A percentile compares a stretch with the other conserved stretches of the same genome.
phyloP scores from a whole-genome alignment of 441 rosid species.

The Cnidoscolus chayamansa region DNA sequence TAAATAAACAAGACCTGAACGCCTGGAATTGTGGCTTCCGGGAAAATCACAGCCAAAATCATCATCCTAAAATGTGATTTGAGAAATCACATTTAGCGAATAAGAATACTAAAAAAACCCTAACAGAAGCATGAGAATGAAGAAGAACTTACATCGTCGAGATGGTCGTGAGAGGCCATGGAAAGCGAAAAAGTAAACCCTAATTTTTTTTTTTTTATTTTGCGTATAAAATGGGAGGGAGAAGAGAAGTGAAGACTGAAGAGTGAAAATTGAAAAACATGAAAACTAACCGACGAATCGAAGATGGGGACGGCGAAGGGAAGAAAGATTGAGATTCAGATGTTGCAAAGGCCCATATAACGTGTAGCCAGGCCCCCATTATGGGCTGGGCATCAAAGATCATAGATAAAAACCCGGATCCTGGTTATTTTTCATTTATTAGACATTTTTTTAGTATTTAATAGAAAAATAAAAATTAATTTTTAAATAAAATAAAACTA shows the following conservation, averaged over 20 bases:
- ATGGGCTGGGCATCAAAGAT: too few species aligned
- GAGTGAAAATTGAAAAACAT: too few species aligned
- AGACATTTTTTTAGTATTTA: too few species aligned
- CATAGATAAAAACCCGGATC: too few species aligned
- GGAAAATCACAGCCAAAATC: slow-evolving; percentile 83
- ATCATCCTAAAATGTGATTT: slow-evolving; percentile 49
- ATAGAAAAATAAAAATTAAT: too few species aligned
- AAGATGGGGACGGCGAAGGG: too few species aligned
- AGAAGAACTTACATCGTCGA: slow-evolving; percentile 50
- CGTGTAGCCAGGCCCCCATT: too few species aligned
- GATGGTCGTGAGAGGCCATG: slow-evolving; percentile 57
- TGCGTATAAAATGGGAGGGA: slow-evolving; percentile 2
- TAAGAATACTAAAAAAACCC: slow-evolving; percentile 14
- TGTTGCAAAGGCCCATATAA: too few species aligned
- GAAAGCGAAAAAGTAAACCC: slow-evolving; percentile 27
- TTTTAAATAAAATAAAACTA: too few species aligned
- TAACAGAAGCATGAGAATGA: not conserved
- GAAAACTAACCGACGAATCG: too few species aligned
- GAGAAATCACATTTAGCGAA: not conserved
- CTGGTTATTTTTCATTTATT: too few species aligned
- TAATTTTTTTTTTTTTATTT: slow-evolving; percentile 11
- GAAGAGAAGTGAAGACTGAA: not conserved
- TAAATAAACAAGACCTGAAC: slow-evolving; percentile 45
- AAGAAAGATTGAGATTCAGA: too few species aligned
- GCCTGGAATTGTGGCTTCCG: slow-evolving; percentile 41